Evolutionary conservation across 2,329 filamentous ascomycete species (phyloP).

Genomic region (Zasmidium cellare): DNA sequence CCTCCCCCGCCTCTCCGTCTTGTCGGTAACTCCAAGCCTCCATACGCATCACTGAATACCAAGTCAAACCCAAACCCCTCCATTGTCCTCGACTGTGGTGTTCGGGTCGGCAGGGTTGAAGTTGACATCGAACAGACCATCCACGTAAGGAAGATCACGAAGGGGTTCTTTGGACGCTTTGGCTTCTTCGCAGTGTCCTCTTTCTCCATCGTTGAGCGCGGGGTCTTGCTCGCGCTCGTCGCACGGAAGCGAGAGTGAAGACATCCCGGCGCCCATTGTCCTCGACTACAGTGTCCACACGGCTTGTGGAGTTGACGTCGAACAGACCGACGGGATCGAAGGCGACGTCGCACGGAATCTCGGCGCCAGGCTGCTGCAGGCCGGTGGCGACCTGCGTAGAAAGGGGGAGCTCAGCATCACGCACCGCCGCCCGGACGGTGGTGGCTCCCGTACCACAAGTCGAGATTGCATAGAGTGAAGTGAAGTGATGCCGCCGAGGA

Average conservation of each 20-base stretch:
- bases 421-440: constrained; percentile 5
- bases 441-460: constrained; percentile 1
- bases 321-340: background rate
- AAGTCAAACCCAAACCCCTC: no score
- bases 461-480: background rate
- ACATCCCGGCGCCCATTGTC: background rate
- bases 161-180: constrained; percentile 13
- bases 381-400: background rate
- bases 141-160: constrained; percentile 19
- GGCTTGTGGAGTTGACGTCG: background rate
- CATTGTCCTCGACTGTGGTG: constrained; percentile 8
- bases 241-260: background rate
- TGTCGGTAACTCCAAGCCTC: no score
- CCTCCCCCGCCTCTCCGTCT: no score
- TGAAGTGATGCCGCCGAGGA: background rate
- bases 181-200: background rate
- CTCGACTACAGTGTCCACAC: background rate
- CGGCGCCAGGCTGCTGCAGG: background rate
- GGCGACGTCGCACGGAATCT: background rate
- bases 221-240: background rate
- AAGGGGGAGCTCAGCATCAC: constrained; percentile 5
- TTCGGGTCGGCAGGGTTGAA: constrained; percentile 7
- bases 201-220: no score
- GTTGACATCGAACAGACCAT: no score
- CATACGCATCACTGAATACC: no score